Percentiles rank a stretch among this genome's conserved stretches.
These are phyloP conservation scores for Theobroma cacao DNA, from an alignment of 345 rosid genomes.

Conservation along the genomic window DNA sequence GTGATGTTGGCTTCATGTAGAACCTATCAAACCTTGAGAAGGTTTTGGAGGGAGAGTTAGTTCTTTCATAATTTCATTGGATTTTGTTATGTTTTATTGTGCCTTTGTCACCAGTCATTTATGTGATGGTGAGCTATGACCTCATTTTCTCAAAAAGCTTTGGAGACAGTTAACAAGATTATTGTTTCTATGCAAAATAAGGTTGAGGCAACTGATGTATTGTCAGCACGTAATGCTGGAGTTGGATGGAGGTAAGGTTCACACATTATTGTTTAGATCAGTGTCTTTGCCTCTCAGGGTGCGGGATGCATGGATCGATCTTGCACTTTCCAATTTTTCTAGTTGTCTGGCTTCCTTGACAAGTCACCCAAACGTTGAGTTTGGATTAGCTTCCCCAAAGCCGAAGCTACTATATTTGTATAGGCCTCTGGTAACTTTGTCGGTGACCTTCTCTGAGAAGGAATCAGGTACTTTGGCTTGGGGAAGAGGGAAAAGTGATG, in stretches of 20 bases:
- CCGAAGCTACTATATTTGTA: background rate
- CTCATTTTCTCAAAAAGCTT: background rate
- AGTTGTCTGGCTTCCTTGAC: background rate
- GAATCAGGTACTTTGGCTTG: background rate
- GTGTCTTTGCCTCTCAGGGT: background rate
- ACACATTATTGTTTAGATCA: background rate
- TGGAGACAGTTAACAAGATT: background rate
- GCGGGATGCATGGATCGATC: background rate
- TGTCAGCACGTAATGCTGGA: background rate
- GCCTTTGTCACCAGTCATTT: background rate
- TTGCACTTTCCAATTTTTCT: background rate
- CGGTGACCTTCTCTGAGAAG: background rate
- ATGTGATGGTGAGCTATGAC: background rate
- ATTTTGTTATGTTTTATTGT: background rate
- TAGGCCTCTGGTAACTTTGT: background rate
- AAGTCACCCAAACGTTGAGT: background rate
- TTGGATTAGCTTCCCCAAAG: background rate
- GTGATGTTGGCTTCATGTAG: background rate
- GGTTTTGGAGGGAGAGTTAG: background rate
- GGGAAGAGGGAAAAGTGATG: background rate
- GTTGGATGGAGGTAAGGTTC: background rate
- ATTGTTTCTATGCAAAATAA: background rate
- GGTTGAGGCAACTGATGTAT: background rate
- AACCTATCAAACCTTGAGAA: background rate
- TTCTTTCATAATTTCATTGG: background rate